Evolutionary conservation across 2,329 filamentous ascomycete genomes (phyloP).

Genomic region (Aureobasidium melanogenum): DNA sequence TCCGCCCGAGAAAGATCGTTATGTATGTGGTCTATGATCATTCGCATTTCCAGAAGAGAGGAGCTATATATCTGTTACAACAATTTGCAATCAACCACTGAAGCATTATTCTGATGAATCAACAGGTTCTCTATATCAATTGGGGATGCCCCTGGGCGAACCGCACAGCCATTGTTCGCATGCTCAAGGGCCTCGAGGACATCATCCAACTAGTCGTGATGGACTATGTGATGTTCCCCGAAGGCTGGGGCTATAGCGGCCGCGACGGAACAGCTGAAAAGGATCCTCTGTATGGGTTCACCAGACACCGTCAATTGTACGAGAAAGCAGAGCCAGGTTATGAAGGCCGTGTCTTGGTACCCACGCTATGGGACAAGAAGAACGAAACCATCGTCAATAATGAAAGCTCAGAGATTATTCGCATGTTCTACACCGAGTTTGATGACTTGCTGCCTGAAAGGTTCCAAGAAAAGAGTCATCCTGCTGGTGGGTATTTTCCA

Average conservation of each 20-base stretch:
- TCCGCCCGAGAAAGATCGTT: constrained; percentile 51
- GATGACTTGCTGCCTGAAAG: constrained; percentile 46
- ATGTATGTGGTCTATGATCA: constrained; percentile 28
- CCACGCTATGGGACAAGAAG: constrained; percentile 75
- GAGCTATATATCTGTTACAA: not conserved
- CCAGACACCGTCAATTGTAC: constrained; percentile 64
- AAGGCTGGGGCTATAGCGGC: constrained; percentile 67
- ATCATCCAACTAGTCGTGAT: constrained; percentile 41
- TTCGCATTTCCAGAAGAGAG: not conserved
- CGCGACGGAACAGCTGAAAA: constrained; percentile 45
- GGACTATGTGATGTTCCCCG: constrained; percentile 29
- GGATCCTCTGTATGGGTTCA: constrained; percentile 57
- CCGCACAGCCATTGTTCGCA: constrained; percentile 38
- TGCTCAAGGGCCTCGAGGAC: constrained; percentile 42
- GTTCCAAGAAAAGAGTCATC: constrained; percentile 46
- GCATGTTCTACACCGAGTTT: constrained; percentile 80
- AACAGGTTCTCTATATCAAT: constrained; percentile 45
- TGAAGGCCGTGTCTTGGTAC: constrained; percentile 69
- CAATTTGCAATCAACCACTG: not conserved
- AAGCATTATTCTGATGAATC: not conserved
- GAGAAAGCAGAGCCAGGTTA: constrained; percentile 60
- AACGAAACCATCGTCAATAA: constrained; percentile 74
- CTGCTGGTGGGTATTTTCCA: constrained; percentile 59
- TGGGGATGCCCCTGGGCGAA: constrained; percentile 57
- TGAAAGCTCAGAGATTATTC: constrained; percentile 84